Evolutionary conservation across 2,329 filamentous ascomycete genomes (phyloP).

Genomic region (Pseudogymnoascus sp.): DNA sequence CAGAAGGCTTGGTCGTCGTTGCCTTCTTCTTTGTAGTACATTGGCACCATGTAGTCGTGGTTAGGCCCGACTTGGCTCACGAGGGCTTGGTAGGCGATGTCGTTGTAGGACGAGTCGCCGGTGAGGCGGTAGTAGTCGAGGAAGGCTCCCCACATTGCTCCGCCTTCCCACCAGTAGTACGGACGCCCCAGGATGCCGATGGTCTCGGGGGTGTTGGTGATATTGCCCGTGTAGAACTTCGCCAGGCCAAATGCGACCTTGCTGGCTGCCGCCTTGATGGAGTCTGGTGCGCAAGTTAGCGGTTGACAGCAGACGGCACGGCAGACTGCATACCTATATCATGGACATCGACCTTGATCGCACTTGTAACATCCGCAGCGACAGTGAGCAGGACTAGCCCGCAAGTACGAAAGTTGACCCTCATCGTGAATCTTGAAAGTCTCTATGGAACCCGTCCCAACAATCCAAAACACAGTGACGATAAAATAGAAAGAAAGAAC

Average conservation of each 20-base stretch:
- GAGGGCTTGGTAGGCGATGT: slow-evolving; percentile 50
- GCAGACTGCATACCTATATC: neutral
- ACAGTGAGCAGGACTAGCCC: slow-evolving; percentile 2
- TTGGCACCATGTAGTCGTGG: slow-evolving; percentile 51
- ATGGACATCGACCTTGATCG: neutral
- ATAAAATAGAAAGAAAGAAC: neutral
- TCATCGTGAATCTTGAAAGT: neutral
- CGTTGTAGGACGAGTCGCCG: slow-evolving; percentile 53
- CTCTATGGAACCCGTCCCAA: neutral
- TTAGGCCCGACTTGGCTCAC: slow-evolving; percentile 51
- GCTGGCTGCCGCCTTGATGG: slow-evolving; percentile 52
- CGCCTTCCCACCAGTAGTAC: slow-evolving; percentile 55
- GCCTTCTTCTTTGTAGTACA: slow-evolving; percentile 52
- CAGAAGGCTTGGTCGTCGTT: slow-evolving; percentile 73
- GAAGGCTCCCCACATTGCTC: slow-evolving; percentile 59
- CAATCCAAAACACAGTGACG: neutral
- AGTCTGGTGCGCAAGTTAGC: slow-evolving; percentile 36
- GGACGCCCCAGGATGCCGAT: slow-evolving; percentile 57
- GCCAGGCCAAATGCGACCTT: slow-evolving; percentile 54
- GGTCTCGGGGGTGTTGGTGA: slow-evolving; percentile 43
- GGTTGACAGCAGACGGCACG: neutral
- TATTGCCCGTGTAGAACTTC: slow-evolving; percentile 57
- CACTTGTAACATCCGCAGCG: neutral
- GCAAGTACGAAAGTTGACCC: neutral
- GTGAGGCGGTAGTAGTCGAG: slow-evolving; percentile 64